A percentile compares a stretch with the other conserved stretches of the same genome.
These are phyloP conservation scores for Geotrichum candidum DNA, from an alignment of 1,139 yeast genomes.

Conservation along the genomic window DNA sequence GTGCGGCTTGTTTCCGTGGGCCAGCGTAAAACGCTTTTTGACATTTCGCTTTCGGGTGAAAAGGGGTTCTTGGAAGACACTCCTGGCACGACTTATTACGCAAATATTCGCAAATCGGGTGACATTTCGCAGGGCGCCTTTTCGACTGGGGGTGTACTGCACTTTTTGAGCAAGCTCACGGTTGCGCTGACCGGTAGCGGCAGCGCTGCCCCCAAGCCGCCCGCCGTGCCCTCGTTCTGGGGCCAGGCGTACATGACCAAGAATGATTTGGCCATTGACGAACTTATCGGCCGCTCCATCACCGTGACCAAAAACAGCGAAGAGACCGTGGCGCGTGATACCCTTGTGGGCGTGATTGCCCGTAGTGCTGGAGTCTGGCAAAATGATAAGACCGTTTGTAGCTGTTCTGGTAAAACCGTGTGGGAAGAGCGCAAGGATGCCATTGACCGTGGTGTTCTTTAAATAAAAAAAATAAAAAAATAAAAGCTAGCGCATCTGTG, in stretches of 20 bases:
- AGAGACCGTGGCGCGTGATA: not conserved
- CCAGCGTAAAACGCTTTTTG: conserved; percentile 50
- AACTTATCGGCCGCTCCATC: conserved; percentile 1
- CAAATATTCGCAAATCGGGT: conserved; percentile 65
- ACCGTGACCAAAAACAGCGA: not conserved
- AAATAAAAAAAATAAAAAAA: not conserved
- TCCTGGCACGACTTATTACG: conserved; percentile 56
- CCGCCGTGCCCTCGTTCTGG: not conserved
- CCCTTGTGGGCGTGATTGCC: conserved; percentile 77
- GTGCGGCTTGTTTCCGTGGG: conserved; percentile 77
- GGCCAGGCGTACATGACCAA: not conserved
- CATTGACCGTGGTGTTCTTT: conserved; percentile 45
- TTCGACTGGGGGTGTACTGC: conserved; percentile 49
- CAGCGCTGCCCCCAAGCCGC: not conserved
- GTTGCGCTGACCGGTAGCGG: not conserved
- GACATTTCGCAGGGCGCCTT: conserved; percentile 69
- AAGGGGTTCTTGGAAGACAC: conserved; percentile 41
- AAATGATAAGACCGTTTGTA: conserved; percentile 85
- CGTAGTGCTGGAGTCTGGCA: conserved; percentile 98
- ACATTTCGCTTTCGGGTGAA: conserved; percentile 54
- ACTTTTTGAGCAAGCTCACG: not conserved
- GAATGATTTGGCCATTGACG: not conserved
- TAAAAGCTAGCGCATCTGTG: too few species aligned
- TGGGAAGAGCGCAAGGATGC: conserved; percentile 94
- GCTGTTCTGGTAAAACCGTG: conserved; percentile 89